Conservation (phyloP, 2,329 filamentous ascomycete species). For the Arthroderma uncinatum region DNA sequence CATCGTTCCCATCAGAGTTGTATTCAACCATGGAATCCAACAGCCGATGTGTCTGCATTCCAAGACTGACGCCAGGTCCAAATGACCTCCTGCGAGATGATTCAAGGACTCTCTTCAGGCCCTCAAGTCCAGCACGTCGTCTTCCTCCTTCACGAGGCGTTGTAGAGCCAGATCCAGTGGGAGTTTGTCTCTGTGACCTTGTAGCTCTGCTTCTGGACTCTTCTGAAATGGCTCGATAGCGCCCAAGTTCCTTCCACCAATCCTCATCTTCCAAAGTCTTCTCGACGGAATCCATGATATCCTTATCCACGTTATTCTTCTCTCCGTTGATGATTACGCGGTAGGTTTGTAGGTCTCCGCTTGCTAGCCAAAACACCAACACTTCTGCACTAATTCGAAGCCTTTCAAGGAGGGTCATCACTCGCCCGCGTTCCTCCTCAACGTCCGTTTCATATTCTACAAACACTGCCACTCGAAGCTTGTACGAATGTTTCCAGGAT, state of each 20-base stretch:
- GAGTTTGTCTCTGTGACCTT: slow-evolving; percentile 7
- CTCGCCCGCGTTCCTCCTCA: slow-evolving; percentile 61
- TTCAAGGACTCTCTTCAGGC: slow-evolving; percentile 51
- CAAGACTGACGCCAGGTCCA: slow-evolving; percentile 53
- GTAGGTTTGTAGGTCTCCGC: slow-evolving; percentile 60
- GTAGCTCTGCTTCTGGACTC: slow-evolving; percentile 13
- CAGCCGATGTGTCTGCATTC: slow-evolving; percentile 65
- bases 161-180: slow-evolving; percentile 32
- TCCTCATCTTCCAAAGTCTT: slow-evolving; percentile 57
- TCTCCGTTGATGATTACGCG: slow-evolving; percentile 67
- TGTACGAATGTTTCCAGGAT: slow-evolving; percentile 64
- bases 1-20: slow-evolving; percentile 31
- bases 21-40: slow-evolving; percentile 49
- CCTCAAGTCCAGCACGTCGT: slow-evolving; percentile 42
- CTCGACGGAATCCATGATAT: slow-evolving; percentile 52
- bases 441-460: slow-evolving; percentile 82
- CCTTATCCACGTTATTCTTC: slow-evolving; percentile 38
- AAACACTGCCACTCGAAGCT: slow-evolving; percentile 68
- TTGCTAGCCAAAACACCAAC: slow-evolving; percentile 70
- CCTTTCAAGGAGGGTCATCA: slow-evolving; percentile 65
- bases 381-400: slow-evolving; percentile 70
- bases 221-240: slow-evolving; percentile 24
- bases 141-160: slow-evolving; percentile 40
- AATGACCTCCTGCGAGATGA: slow-evolving; percentile 44
- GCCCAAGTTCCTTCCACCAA: slow-evolving; percentile 72